Percentiles rank a stretch among this genome's conserved stretches.
Conservation (phyloP, 2,329 filamentous ascomycete species). For the Colletotrichum filicis region DNA sequence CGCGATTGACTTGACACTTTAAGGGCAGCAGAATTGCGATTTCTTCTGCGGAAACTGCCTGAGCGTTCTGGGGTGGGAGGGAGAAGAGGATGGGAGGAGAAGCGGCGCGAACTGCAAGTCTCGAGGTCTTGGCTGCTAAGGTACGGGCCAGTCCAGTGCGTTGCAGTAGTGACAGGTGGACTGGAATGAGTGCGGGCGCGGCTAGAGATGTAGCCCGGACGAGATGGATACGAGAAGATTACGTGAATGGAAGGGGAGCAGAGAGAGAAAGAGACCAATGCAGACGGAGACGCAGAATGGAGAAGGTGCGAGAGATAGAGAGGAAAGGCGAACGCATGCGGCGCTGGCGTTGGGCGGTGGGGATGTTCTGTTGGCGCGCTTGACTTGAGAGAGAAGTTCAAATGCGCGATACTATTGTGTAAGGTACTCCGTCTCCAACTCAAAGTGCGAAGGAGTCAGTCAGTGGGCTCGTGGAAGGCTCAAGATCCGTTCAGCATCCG, state of each 20-base stretch:
- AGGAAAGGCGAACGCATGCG: constrained; percentile 18
- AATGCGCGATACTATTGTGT: neutral
- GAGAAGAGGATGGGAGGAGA: neutral
- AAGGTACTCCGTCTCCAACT: no score
- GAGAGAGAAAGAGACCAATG: neutral
- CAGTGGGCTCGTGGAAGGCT: constrained; percentile 1
- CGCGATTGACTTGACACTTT: constrained; percentile 39
- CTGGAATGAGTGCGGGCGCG: constrained; percentile 18
- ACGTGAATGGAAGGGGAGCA: neutral
- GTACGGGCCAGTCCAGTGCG: constrained; percentile 4
- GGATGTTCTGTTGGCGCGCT: constrained; percentile 26
- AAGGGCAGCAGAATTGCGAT: constrained; percentile 37
- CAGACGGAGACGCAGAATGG: neutral
- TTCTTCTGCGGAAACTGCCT: constrained; percentile 29
- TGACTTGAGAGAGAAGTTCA: neutral
- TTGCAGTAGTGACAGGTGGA: constrained; percentile 17
- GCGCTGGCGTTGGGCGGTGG: constrained; percentile 22
- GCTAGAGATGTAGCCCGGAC: neutral
- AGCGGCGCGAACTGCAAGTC: neutral
- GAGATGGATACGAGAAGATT: neutral
- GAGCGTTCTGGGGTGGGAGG: constrained; percentile 28
- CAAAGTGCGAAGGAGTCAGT: neutral
- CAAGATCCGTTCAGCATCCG: neutral
- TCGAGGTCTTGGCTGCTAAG: constrained; percentile 3
- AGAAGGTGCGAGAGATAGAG: neutral